Base-by-base conservation (phyloP, 169 alveolate genomes). In the Cryptosporidium tyzzeri region DNA sequence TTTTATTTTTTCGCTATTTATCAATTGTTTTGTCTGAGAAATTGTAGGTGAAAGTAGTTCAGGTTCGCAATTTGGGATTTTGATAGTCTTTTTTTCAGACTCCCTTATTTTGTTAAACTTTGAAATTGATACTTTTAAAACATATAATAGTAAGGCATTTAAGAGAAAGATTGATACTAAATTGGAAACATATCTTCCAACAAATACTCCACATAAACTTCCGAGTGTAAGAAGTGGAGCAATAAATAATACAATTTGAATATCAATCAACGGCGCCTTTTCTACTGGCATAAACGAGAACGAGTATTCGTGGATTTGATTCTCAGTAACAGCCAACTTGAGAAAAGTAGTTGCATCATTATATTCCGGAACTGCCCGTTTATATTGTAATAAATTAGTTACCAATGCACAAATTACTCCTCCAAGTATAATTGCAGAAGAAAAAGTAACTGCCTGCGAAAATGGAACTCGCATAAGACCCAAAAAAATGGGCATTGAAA, bases 401-500 rank as follows among this genome's bases (percentile, higher is more conserved):
- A 55, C 18, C 5, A 80, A 16, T 37, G 75, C 73, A 48, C 89
- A 80, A 39, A 80, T 26, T 10, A 65, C 59, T 29, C 89, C 89
- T 16, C 89, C 89, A 16, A 80, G 65, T 33, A 80, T 80, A 26
- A 80, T 44, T 26, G 89, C 26, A 14, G 89, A 44, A 14, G 89
- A 80, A 62, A 80, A 65, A 2, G 75, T 31, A 23, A 41, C 68
- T 21, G 89, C 89, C n/a, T 80, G 89, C 10, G 62, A 80, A 65
- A 80, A 80, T 80, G 89, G 75, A 14, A 80, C 50, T 26, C 21
- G 65, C 75, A 80, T 62, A 23, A 80, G 41, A 14, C 65, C 23
- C 9, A 80, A 35, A 65, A 80, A 62, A 44, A 80, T 33, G 62
- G 89, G 89, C 75, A 80, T 80, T 14, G 89, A 80, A 80, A 80